A percentile compares a stretch with the other conserved stretches of the same genome.
These are phyloP conservation scores for Pholiota molesta DNA, from an alignment of 768 basidiomycete species.

Conservation along the genomic window DNA sequence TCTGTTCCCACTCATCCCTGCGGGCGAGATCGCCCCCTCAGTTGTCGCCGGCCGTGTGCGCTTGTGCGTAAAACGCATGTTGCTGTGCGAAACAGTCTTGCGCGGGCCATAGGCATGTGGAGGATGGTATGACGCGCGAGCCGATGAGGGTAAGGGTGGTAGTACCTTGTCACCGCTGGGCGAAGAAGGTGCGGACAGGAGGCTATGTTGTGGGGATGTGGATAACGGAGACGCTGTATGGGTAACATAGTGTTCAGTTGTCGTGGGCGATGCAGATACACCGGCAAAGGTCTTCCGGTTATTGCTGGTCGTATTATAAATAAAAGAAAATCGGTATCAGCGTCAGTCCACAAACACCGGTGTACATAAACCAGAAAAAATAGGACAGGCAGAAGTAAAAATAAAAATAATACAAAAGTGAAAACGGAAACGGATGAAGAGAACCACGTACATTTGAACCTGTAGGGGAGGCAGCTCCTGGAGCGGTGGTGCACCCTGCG, in stretches of 20 bases:
- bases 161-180: constrained; percentile 5
- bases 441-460: neutral
- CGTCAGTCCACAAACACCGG: neutral
- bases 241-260: neutral
- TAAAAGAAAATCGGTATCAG: neutral
- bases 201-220: neutral
- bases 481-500: neutral
- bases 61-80: neutral
- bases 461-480: neutral
- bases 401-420: no score
- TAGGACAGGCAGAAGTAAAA: no score
- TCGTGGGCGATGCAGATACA: neutral
- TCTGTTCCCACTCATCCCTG: constrained; percentile 13
- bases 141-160: constrained; percentile 3
- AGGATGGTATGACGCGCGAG: neutral
- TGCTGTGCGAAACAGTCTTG: constrained; percentile 12
- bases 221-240: neutral
- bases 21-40: constrained; percentile 19
- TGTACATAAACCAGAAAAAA: no score
- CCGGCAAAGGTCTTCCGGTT: neutral
- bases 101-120: constrained; percentile 4
- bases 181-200: neutral
- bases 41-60: constrained; percentile 2
- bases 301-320: neutral
- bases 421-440: neutral